Evolutionary conservation across 176 grass and related monocot species (phyloP).

Genomic region (Chloris gayana): DNA sequence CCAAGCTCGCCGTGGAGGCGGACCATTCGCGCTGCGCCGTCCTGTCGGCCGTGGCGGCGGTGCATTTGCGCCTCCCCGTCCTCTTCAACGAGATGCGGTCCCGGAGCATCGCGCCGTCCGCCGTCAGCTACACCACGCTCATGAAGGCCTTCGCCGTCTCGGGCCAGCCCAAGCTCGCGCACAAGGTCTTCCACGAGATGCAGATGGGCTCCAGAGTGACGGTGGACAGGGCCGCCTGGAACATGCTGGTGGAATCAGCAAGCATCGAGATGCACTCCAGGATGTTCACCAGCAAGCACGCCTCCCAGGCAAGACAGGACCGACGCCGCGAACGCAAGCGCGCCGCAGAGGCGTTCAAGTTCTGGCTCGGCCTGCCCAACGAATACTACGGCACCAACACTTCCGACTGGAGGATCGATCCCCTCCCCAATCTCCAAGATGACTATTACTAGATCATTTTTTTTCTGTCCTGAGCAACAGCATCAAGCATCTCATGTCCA

Average conservation of each 20-base stretch:
- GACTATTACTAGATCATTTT: too few relatives aligned
- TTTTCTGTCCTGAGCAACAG: too few relatives aligned
- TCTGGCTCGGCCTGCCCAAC: slow-evolving; percentile 93
- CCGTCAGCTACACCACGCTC: slow-evolving; percentile 89
- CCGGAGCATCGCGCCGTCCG: slow-evolving; percentile 64
- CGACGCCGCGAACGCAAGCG: slow-evolving; percentile 67
- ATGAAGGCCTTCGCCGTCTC: slow-evolving; percentile 48
- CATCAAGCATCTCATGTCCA: too few relatives aligned
- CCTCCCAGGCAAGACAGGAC: slow-evolving; percentile 81
- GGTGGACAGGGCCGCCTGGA: slow-evolving; percentile 74
- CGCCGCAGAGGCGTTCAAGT: slow-evolving; percentile 88
- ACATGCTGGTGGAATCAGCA: slow-evolving; percentile 87
- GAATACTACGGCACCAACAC: slow-evolving; percentile 61
- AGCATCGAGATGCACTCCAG: slow-evolving; percentile 83
- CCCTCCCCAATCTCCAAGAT: background rate
- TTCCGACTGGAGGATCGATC: slow-evolving; percentile 62
- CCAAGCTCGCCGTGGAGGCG: too few relatives aligned
- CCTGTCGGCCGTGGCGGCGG: too few relatives aligned
- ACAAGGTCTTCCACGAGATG: too few relatives aligned
- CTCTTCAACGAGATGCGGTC: slow-evolving; percentile 87
- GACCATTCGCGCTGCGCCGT: too few relatives aligned
- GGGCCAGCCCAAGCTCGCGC: too few relatives aligned
- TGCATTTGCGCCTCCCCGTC: too few relatives aligned
- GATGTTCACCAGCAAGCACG: slow-evolving; percentile 94
- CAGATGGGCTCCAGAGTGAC: slow-evolving; percentile 46